Evolutionary conservation across 768 basidiomycete species (phyloP).

Genomic region (Lactifluus rugatus): DNA sequence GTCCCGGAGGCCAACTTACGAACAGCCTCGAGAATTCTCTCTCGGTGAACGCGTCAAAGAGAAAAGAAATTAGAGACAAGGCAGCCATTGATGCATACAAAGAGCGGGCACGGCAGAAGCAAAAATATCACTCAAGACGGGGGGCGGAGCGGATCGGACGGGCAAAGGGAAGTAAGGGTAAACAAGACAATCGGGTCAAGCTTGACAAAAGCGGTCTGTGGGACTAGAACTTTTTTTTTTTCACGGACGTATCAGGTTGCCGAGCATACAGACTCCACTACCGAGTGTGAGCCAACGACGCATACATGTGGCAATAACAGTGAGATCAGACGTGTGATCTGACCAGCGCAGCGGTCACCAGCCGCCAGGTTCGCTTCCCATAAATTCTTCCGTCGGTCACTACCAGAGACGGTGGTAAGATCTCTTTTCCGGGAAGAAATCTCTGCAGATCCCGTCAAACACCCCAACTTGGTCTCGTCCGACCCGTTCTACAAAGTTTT

Average conservation of each 20-base stretch:
- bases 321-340: not conserved
- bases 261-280: constrained; percentile 2
- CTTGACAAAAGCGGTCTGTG: constrained; percentile 30
- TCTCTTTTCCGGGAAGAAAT: constrained; percentile 1
- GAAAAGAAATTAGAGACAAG: constrained; percentile 38
- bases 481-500: not conserved
- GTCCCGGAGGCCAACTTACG: not conserved
- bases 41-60: not conserved
- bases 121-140: constrained; percentile 73
- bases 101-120: constrained; percentile 49
- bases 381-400: not conserved
- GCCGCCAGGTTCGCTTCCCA: not conserved
- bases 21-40: not conserved
- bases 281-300: not conserved
- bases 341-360: not conserved
- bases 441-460: constrained; percentile 14
- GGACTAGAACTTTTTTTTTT: constrained; percentile 33
- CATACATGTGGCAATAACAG: not conserved
- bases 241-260: constrained; percentile 11
- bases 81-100: constrained; percentile 56
- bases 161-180: constrained; percentile 76
- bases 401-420: not conserved
- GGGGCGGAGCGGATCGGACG: constrained; percentile 51
- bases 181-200: constrained; percentile 61
- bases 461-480: not conserved